These are phyloP conservation scores for Nitzschia inconspicua DNA, from an alignment of 108 stramenopile genomes.

Conservation along the genomic window DNA sequence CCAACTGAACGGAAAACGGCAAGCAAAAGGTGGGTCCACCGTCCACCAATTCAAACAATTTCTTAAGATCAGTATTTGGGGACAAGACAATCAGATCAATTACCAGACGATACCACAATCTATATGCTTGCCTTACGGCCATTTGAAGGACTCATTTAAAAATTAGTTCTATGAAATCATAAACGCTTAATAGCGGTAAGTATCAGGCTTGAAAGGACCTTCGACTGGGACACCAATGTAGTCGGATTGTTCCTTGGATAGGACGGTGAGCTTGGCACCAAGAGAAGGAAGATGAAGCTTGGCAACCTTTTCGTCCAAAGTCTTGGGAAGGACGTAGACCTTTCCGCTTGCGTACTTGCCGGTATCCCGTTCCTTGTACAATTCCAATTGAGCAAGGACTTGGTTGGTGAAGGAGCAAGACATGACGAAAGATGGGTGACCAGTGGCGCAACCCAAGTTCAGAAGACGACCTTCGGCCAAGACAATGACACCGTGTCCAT, in stretches of 20 bases:
- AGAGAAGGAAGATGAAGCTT: conserved; percentile 93
- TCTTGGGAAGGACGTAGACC: conserved; percentile 99
- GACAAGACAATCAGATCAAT: no score
- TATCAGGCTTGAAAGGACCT: conserved; percentile 98
- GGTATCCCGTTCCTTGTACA: conserved; percentile 92
- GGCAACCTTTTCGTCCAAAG: conserved; percentile 99
- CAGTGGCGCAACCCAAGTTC: conserved; percentile 99
- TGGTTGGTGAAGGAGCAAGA: conserved; percentile 99
- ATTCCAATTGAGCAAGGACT: conserved; percentile 98
- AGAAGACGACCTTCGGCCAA: conserved; percentile 99
- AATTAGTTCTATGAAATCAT: neutral
- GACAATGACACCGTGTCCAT: conserved; percentile 93
- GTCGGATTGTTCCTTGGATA: conserved; percentile 94
- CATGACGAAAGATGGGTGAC: conserved; percentile 99
- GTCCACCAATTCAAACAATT: no score
- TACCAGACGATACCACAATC: no score
- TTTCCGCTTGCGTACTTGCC: conserved; percentile 94
- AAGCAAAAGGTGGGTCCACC: no score
- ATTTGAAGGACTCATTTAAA: no score
- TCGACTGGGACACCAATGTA: conserved; percentile 92
- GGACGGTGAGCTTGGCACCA: conserved; percentile 94
- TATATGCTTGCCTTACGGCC: no score
- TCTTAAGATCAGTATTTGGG: no score
- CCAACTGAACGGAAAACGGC: no score
- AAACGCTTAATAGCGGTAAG: conserved; percentile 96